phyloP scores from a whole-genome alignment of 2,329 filamentous ascomycete species.

The Pseudogymnoascus sp. region DNA sequence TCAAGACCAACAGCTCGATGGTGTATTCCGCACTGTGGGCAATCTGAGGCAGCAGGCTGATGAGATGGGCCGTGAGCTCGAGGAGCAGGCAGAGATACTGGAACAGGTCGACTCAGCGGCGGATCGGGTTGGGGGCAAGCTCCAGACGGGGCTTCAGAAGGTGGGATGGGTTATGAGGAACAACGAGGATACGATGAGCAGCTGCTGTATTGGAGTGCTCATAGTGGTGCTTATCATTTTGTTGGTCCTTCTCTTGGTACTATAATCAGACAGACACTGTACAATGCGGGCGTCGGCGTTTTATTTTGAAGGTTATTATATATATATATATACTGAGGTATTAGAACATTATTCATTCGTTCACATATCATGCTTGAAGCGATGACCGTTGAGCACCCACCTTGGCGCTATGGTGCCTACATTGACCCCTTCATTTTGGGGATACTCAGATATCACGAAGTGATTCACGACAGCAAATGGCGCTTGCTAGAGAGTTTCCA shows the following conservation, averaged over 20 bases:
- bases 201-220: slow-evolving; percentile 83
- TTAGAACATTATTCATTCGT: neutral
- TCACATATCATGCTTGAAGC: neutral
- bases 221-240: slow-evolving; percentile 85
- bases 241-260: slow-evolving; percentile 65
- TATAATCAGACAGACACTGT: slow-evolving; percentile 33
- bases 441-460: neutral
- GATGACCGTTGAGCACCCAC: neutral
- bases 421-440: neutral
- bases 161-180: slow-evolving; percentile 75
- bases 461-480: neutral
- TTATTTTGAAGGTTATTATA: neutral
- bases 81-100: slow-evolving; percentile 87
- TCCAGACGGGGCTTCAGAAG: slow-evolving; percentile 81
- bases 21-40: slow-evolving; percentile 87
- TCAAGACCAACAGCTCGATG: slow-evolving; percentile 88
- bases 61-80: slow-evolving; percentile 91
- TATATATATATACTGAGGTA: neutral
- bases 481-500: neutral
- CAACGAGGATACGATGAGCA: slow-evolving; percentile 83
- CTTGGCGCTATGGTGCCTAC: neutral
- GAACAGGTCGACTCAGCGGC: slow-evolving; percentile 77
- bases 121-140: slow-evolving; percentile 77
- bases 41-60: slow-evolving; percentile 85
- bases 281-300: neutral